Percentiles rank a stretch among this genome's conserved stretches.
Evolutionary conservation across 164 flowering plant genomes (phyloP).

Genomic region (Aristolochia fimbriata): DNA sequence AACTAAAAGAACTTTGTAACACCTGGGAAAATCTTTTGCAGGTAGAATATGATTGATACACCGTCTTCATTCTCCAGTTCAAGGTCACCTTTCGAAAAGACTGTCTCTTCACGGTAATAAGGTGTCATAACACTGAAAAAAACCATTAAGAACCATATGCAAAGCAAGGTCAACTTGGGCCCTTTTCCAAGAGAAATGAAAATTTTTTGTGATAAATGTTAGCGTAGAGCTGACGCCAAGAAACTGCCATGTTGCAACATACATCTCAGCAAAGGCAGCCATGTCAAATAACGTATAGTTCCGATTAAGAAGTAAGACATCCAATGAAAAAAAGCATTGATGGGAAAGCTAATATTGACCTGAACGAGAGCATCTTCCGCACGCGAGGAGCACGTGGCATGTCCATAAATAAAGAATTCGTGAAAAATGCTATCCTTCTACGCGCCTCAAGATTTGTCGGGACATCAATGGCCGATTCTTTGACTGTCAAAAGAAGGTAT

Average conservation of each 20-base stretch:
- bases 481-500: constrained; percentile 67
- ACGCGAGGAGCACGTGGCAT: constrained; percentile 96
- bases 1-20: too few species aligned
- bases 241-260: too few species aligned
- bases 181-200: too few species aligned
- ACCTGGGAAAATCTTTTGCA: constrained; percentile 94
- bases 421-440: constrained; percentile 76
- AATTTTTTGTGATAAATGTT: too few species aligned
- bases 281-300: too few species aligned
- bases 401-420: constrained; percentile 91
- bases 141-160: background rate
- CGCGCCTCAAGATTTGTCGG: constrained; percentile 93
- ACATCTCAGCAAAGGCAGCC: too few species aligned
- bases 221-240: too few species aligned
- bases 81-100: constrained; percentile 75
- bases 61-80: constrained; percentile 96
- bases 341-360: constrained; percentile 24
- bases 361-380: constrained; percentile 92
- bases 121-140: constrained; percentile 91
- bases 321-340: too few species aligned
- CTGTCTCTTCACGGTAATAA: constrained; percentile 92
- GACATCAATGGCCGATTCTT: constrained; percentile 76
- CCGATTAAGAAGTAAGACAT: too few species aligned
- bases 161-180: too few species aligned
- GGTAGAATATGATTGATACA: constrained; percentile 71